Evolutionary conservation across 2,329 filamentous ascomycete genomes (phyloP).

Genomic region (Venturiaceae sp.): DNA sequence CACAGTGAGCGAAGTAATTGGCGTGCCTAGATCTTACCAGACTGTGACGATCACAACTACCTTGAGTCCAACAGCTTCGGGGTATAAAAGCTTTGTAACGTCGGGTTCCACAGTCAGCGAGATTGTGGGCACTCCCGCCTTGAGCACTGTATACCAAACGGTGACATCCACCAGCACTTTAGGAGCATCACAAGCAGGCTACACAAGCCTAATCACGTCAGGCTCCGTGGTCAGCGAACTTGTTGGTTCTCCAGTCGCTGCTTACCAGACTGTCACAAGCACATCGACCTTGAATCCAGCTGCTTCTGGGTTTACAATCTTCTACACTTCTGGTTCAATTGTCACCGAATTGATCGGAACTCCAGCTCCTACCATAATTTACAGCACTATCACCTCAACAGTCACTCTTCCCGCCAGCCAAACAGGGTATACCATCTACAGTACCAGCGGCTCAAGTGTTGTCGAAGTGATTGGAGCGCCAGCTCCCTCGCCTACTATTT

Average conservation of each 20-base stretch:
- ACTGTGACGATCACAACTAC: not conserved
- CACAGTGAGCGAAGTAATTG: not conserved
- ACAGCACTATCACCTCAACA: not conserved
- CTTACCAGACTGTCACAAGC: not conserved
- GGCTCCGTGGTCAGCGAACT: not conserved
- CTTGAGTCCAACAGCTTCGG: not conserved
- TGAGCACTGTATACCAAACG: not conserved
- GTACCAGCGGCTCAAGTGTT: no score
- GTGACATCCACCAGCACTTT: not conserved
- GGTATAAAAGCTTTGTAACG: not conserved
- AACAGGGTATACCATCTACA: no score
- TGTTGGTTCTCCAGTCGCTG: not conserved
- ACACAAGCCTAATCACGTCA: not conserved
- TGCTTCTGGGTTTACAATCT: no score
- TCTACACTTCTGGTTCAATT: no score
- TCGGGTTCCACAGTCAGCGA: not conserved
- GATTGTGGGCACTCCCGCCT: not conserved
- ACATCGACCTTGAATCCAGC: no score
- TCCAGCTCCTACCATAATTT: not conserved
- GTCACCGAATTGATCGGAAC: no score
- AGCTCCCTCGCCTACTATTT: no score
- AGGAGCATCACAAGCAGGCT: not conserved
- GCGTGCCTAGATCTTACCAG: not conserved
- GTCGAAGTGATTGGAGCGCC: no score
- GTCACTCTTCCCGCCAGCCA: no score